Percentiles rank a stretch among this genome's conserved stretches.
Evolutionary conservation across 306 rosid genomes (phyloP).

Genomic region (Sicyos edulis): DNA sequence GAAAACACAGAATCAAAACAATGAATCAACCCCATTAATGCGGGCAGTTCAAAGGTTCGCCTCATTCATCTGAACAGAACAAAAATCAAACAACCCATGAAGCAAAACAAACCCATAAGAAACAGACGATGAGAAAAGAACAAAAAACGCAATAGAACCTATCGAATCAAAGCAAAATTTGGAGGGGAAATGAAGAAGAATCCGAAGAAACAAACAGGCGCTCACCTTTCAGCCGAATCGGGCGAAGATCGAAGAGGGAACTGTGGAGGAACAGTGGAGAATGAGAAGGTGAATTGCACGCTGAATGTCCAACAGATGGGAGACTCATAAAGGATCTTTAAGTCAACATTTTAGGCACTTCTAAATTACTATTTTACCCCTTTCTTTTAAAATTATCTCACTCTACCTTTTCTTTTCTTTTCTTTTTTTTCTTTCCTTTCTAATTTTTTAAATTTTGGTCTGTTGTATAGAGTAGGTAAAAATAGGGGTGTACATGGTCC

Average conservation of each 20-base stretch:
- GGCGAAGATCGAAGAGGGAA: constrained; percentile 12
- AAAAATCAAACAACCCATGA: not conserved
- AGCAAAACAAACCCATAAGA: not conserved
- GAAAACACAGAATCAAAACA: not conserved
- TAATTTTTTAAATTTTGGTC: too few relatives aligned
- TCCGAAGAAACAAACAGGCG: constrained; percentile 1
- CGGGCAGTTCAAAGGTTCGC: not conserved
- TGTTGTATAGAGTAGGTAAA: too few relatives aligned
- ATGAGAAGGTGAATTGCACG: constrained; percentile 17
- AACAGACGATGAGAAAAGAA: not conserved
- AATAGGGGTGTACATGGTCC: too few relatives aligned
- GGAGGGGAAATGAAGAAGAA: not conserved
- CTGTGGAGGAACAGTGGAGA: constrained; percentile 14
- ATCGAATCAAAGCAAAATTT: constrained; percentile 6
- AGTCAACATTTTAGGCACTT: not conserved
- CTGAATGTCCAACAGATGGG: constrained; percentile 3
- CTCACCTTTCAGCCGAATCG: not conserved
- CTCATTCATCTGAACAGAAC: not conserved
- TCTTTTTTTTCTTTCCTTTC: not conserved
- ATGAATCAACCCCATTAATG: not conserved
- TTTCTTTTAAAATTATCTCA: not conserved
- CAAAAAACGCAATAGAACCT: not conserved
- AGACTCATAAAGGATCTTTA: constrained; percentile 16
- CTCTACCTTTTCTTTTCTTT: not conserved
- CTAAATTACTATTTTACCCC: constrained; percentile 13